Evolutionary conservation across 78 protist species (phyloP).

Genomic region (Chrysochromulina tobinii): DNA sequence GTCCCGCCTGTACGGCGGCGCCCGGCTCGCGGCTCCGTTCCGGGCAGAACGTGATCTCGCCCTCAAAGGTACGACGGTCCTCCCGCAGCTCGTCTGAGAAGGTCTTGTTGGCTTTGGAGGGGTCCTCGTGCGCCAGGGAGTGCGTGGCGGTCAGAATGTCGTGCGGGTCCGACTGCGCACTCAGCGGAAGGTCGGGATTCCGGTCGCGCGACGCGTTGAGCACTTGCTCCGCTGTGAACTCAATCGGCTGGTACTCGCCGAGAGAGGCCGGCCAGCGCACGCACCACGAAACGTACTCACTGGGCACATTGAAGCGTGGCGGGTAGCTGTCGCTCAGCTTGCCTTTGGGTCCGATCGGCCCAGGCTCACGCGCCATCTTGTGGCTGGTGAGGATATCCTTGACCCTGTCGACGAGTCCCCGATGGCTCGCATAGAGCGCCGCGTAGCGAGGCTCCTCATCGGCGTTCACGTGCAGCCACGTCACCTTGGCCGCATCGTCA

Average conservation of each 20-base stretch:
- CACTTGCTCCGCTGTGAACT: neutral
- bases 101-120: neutral
- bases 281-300: too few relatives aligned
- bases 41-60: neutral
- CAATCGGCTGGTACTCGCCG: neutral
- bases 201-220: too few relatives aligned
- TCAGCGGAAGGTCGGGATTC: too few relatives aligned
- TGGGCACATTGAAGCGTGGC: neutral
- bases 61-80: neutral
- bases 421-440: neutral
- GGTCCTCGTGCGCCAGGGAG: too few relatives aligned
- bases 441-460: neutral
- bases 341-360: too few relatives aligned
- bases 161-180: too few relatives aligned
- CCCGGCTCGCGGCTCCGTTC: too few relatives aligned
- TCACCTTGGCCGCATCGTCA: neutral
- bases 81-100: neutral
- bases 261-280: neutral
- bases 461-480: neutral
- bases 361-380: too few relatives aligned
- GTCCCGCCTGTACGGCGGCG: too few relatives aligned
- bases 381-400: neutral
- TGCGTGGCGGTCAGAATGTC: too few relatives aligned
- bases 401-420: neutral
- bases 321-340: too few relatives aligned